Evolutionary conservation across 495 filamentous ascomycete genomes (phyloP).

Genomic region (Amphirosellinia nigrospora): DNA sequence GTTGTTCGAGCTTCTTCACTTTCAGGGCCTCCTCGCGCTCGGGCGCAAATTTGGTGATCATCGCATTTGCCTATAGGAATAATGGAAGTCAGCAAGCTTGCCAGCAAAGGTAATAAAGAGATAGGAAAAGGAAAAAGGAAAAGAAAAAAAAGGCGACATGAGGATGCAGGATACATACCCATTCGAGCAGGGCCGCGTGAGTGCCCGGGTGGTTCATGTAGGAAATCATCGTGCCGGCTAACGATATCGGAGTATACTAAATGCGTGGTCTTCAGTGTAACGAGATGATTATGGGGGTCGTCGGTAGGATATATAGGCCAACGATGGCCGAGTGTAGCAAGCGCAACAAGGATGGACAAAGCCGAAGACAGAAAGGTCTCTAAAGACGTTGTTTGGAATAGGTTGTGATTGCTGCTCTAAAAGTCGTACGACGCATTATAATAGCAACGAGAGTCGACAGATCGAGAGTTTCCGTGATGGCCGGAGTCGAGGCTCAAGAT

Average conservation of each 20-base stretch:
- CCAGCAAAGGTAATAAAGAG: not conserved
- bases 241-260: not conserved
- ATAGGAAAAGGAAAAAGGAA: not conserved
- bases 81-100: conserved; percentile 27
- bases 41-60: conserved; percentile 32
- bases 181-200: conserved; percentile 53
- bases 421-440: conserved; percentile 20
- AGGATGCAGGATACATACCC: conserved; percentile 40
- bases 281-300: not conserved
- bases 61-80: conserved; percentile 34
- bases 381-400: not conserved
- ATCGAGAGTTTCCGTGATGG: conserved; percentile 2
- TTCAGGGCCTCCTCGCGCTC: conserved; percentile 37
- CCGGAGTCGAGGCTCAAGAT: conserved; percentile 8
- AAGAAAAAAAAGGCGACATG: not conserved
- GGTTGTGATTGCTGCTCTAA: not conserved
- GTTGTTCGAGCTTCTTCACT: conserved; percentile 54
- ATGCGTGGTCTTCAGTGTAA: not conserved
- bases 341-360: not conserved
- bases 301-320: not conserved
- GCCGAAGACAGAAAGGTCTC: not conserved
- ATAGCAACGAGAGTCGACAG: not conserved
- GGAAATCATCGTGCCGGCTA: conserved; percentile 33
- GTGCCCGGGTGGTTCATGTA: conserved; percentile 36
- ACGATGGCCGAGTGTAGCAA: not conserved